A percentile compares a stretch with the other conserved stretches of the same genome.
phyloP scores from a whole-genome alignment of 352 stramenopile species.

The Globisporangium yorkense region DNA sequence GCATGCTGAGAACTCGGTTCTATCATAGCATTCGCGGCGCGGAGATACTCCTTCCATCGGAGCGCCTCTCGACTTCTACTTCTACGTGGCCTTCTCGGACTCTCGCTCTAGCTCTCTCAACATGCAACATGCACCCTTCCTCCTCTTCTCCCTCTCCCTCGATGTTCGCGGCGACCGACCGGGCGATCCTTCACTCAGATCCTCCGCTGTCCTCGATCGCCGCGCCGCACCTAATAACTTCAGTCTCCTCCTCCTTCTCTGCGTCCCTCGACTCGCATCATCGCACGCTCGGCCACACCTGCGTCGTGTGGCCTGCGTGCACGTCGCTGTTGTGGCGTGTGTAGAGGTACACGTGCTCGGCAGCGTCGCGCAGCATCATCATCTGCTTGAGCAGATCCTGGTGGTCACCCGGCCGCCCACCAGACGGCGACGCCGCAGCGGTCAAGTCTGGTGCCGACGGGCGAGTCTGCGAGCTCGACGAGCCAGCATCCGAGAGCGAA shows the following conservation, averaged over 20 bases:
- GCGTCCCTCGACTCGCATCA: neutral
- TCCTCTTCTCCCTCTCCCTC: neutral
- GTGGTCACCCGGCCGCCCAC: neutral
- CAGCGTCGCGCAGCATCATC: conserved; percentile 32
- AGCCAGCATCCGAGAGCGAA: conserved; percentile 1
- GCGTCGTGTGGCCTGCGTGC: conserved; percentile 4
- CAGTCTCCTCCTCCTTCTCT: neutral
- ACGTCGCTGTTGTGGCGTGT: conserved; percentile 24
- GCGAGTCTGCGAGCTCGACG: too few species aligned
- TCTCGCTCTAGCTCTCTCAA: too few species aligned
- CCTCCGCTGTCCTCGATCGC: neutral
- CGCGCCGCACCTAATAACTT: conserved; percentile 4
- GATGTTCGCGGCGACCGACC: neutral
- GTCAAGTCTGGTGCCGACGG: neutral
- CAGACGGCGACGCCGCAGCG: neutral
- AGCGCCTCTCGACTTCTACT: neutral
- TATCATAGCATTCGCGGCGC: neutral
- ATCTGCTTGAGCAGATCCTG: conserved; percentile 24
- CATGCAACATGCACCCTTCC: neutral
- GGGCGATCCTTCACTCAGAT: neutral
- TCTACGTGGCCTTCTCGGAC: neutral
- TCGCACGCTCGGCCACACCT: conserved; percentile 11
- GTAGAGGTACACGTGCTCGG: conserved; percentile 40
- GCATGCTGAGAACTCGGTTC: neutral
- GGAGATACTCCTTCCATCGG: neutral